phyloP scores from a whole-genome alignment of 2,329 filamentous ascomycete species.

The Trichoderma gracile region DNA sequence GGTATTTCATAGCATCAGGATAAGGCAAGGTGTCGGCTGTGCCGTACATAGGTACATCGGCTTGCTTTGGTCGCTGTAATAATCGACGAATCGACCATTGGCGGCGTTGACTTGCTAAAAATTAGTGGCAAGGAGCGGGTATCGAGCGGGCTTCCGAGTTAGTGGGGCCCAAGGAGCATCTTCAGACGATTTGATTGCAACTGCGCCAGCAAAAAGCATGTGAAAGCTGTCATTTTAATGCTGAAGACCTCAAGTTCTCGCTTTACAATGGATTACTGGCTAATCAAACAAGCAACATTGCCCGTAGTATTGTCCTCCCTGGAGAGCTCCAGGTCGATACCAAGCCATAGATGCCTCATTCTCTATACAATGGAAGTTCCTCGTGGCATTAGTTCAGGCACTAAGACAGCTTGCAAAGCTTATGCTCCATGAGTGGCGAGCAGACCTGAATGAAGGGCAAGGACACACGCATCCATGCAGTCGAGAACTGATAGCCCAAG shows the following conservation, averaged over 20 bases:
- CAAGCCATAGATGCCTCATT: too few relatives aligned
- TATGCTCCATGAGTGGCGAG: conserved; percentile 13
- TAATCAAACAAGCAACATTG: too few relatives aligned
- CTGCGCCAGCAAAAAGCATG: conserved; percentile 20
- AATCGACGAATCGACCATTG: neutral
- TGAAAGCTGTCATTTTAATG: conserved; percentile 16
- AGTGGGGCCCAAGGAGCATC: conserved; percentile 17
- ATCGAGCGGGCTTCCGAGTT: conserved; percentile 5
- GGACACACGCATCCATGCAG: neutral
- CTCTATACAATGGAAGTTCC: neutral
- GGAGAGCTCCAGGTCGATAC: too few relatives aligned
- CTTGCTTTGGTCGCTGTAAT: conserved; percentile 12
- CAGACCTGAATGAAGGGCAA: neutral
- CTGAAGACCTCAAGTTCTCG: too few relatives aligned
- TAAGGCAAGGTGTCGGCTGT: neutral
- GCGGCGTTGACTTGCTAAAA: neutral
- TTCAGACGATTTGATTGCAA: neutral
- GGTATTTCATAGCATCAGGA: neutral
- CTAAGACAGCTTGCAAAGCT: conserved; percentile 1
- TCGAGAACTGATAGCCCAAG: neutral
- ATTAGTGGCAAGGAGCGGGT: conserved; percentile 23
- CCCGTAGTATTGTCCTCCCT: too few relatives aligned
- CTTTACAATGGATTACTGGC: too few relatives aligned
- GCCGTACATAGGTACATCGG: too few relatives aligned
- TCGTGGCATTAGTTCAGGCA: neutral